phyloP scores from a whole-genome alignment of 2,329 filamentous ascomycete genomes.

The Eutypa lata region DNA sequence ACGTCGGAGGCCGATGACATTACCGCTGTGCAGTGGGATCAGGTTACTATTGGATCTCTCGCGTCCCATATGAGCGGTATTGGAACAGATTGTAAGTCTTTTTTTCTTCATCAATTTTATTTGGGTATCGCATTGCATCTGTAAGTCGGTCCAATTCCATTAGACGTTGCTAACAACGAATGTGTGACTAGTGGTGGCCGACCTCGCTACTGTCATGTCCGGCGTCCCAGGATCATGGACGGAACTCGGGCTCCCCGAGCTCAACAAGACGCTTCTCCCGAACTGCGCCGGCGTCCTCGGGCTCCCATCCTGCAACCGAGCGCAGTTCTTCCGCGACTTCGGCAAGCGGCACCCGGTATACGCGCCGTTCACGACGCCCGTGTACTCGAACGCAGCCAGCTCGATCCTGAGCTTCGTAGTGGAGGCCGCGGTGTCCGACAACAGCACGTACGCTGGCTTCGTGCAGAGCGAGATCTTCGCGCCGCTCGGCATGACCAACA shows the following conservation, averaged over 20 bases:
- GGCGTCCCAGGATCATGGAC: slow-evolving; percentile 18
- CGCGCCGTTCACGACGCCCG: slow-evolving; percentile 22
- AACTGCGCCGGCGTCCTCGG: slow-evolving; percentile 23
- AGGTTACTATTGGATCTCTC: slow-evolving; percentile 22
- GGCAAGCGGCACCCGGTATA: slow-evolving; percentile 25
- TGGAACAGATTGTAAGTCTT: slow-evolving; percentile 17
- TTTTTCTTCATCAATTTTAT: not conserved
- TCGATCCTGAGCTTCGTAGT: slow-evolving; percentile 21
- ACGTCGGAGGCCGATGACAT: slow-evolving; percentile 18
- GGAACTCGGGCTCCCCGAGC: slow-evolving; percentile 18
- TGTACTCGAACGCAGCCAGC: slow-evolving; percentile 25
- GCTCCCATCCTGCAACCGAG: slow-evolving; percentile 20
- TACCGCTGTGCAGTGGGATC: slow-evolving; percentile 22
- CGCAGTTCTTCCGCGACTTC: slow-evolving; percentile 25
- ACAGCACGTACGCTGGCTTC: slow-evolving; percentile 20
- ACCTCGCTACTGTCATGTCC: slow-evolving; percentile 19
- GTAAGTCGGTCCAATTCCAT: no score
- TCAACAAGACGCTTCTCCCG: slow-evolving; percentile 17
- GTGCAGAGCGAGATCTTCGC: slow-evolving; percentile 18
- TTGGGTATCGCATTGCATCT: no score
- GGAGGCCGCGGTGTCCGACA: slow-evolving; percentile 19
- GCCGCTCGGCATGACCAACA: slow-evolving; percentile 22
- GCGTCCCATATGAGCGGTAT: slow-evolving; percentile 27
- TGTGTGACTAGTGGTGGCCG: slow-evolving; percentile 21
- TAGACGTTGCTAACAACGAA: no score